Conservation (phyloP, 805 yeast genomes). For the Ogataea nakhonphanomensis region DNA sequence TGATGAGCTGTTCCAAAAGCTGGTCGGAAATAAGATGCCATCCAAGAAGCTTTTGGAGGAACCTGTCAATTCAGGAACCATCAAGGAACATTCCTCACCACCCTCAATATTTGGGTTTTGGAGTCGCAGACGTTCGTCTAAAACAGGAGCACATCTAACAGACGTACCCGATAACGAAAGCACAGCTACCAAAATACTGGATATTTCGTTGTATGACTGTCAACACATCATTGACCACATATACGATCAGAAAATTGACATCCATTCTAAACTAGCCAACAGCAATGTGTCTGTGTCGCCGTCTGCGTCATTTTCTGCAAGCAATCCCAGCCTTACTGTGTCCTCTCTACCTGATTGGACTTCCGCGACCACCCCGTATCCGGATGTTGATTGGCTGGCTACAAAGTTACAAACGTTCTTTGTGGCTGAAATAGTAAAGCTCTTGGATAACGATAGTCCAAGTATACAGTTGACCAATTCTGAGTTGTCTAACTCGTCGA, state of each 20-base stretch:
- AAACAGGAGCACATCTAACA: neutral
- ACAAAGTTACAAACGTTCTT: constrained; percentile 11
- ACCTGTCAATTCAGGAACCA: neutral
- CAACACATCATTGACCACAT: constrained; percentile 7
- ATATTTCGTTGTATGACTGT: constrained; percentile 4
- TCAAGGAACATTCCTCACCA: neutral
- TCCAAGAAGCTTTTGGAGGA: neutral
- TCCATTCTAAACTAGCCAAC: constrained; percentile 10
- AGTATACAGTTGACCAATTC: constrained; percentile 9
- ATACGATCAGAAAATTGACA: constrained; percentile 16
- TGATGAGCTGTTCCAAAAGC: constrained; percentile 15
- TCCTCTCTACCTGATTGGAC: constrained; percentile 3
- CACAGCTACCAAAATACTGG: neutral
- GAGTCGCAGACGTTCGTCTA: constrained; percentile 2
- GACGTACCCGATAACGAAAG: neutral
- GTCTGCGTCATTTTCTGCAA: constrained; percentile 8
- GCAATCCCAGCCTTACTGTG: constrained; percentile 1
- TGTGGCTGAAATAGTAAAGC: constrained; percentile 8
- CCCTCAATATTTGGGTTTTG: constrained; percentile 15
- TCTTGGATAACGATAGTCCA: constrained; percentile 10
- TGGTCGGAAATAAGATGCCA: constrained; percentile 3
- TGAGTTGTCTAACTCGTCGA: constrained; percentile 12
- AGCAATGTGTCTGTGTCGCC: constrained; percentile 9
- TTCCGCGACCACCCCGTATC: neutral
- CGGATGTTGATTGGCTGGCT: constrained; percentile 10